Base-by-base conservation (phyloP, 2,329 filamentous ascomycete genomes). In the Fusarium cicatricum region DNA sequence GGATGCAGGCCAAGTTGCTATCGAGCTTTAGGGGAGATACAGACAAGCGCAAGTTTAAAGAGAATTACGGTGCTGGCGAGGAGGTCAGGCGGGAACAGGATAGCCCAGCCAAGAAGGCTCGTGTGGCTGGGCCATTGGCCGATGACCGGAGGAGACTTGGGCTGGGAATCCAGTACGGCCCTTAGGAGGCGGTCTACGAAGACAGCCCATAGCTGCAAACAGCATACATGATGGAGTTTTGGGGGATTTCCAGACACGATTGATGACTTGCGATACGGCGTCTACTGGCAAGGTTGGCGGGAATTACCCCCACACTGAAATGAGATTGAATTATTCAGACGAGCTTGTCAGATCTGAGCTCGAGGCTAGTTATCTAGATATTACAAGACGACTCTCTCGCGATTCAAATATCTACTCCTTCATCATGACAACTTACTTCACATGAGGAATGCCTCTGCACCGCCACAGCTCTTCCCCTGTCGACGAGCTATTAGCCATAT, bases 1-100 rank as follows among this genome's bases (percentile, higher is more conserved):
- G 77, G 55, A 72, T 83, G 59, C 82, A 85, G 63, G 79, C 81
- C n/a, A 82, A 78, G 65, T 69, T 84, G 2, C 78, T 82, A 52
- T 77, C 79, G 4, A 75, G 77, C 9, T 60, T 80, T 12, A 80
- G 78, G 62, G 70, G 74, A 12, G 77, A 74, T 1, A 45, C 70
- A 23, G 82, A 82, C 44, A 85, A 85, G 75, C 78, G 83, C 50
- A 85, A 85, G 70, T 79, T 80, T 32, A 75, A 72, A 17, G 74
- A 73, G 4, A 69, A 68, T 44, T 55, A 66, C 16, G 60, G 68
- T 4, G 55, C 51, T 15, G 70, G 61, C 40, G 74, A 75, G 3
- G 68, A 72, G 28, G 58, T 69, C 36, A 70, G 70, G 19, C 74
- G 76, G 21, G 69, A 70, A 11, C 68, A 75, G 23, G 71, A 72